phyloP scores from a whole-genome alignment of 768 basidiomycete genomes.

The Tulasnella sp. region DNA sequence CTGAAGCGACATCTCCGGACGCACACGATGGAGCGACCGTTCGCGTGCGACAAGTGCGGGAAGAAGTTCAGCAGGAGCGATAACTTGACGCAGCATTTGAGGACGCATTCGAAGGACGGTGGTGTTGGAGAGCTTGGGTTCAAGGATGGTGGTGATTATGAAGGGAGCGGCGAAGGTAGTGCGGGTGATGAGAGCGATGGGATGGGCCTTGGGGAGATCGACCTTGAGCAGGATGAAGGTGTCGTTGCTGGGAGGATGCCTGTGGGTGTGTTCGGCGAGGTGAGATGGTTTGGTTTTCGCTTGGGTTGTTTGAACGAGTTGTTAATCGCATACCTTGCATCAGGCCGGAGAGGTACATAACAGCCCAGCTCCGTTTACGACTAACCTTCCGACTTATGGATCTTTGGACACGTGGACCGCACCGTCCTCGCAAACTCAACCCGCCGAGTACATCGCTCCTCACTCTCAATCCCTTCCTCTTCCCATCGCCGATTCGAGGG shows the following conservation, averaged over 20 bases:
- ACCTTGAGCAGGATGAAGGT: not conserved
- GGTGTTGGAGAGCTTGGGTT: conserved; percentile 13
- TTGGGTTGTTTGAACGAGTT: not conserved
- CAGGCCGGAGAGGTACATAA: not conserved
- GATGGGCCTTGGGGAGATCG: conserved; percentile 6
- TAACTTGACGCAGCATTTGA: conserved; percentile 76
- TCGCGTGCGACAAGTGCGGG: conserved; percentile 56
- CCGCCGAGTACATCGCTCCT: not conserved
- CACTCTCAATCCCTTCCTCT: not conserved
- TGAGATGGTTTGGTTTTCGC: not conserved
- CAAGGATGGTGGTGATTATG: not conserved
- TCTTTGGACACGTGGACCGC: not conserved
- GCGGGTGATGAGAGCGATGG: conserved; percentile 3
- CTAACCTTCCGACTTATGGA: not conserved
- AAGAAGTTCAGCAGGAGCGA: conserved; percentile 84
- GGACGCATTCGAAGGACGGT: conserved; percentile 53
- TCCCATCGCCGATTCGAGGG: not conserved
- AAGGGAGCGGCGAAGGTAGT: not conserved
- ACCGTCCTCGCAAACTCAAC: not conserved
- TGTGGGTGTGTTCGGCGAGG: not conserved
- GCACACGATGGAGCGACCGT: conserved; percentile 83
- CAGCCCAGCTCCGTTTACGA: not conserved
- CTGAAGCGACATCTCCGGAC: conserved; percentile 79
- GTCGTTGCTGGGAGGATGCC: not conserved
- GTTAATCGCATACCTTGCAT: not conserved